A percentile compares a stretch with the other conserved stretches of the same genome.
phyloP scores from a whole-genome alignment of 495 filamentous ascomycete genomes.

The Opeltia flavorubescens region DNA sequence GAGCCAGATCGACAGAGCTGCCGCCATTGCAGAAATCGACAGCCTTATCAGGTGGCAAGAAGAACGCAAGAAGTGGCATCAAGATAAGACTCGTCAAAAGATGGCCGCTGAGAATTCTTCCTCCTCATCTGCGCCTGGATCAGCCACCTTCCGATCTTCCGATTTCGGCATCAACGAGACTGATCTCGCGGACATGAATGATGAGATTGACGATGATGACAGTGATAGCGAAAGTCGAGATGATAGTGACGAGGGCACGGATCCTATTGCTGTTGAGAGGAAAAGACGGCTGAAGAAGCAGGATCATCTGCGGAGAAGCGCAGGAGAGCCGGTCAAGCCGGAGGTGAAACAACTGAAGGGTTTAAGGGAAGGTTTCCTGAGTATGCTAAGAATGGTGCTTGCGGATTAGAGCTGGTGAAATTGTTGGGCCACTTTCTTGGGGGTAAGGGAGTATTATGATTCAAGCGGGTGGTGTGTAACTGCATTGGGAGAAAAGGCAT shows the following conservation, averaged over 20 bases:
- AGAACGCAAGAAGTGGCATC: conserved; percentile 88
- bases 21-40: conserved; percentile 71
- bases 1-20: conserved; percentile 49
- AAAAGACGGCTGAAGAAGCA: conserved; percentile 57
- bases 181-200: conserved; percentile 4
- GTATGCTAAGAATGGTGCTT: conserved; percentile 75
- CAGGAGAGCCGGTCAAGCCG: conserved; percentile 85
- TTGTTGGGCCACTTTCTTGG: too few species aligned
- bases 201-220: conserved; percentile 1
- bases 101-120: conserved; percentile 62
- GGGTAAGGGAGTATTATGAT: too few species aligned
- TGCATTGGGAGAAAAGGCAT: too few species aligned
- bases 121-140: conserved; percentile 28
- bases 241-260: conserved; percentile 61
- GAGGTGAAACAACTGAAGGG: conserved; percentile 61
- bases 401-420: conserved; percentile 39
- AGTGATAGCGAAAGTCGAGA: conserved; percentile 44
- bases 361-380: conserved; percentile 62
- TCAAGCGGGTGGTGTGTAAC: too few species aligned
- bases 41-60: conserved; percentile 83
- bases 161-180: conserved; percentile 82
- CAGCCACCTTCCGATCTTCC: conserved; percentile 46
- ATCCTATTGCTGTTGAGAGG: conserved; percentile 79
- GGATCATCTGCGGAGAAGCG: conserved; percentile 64
- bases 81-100: conserved; percentile 95